phyloP scores from a whole-genome alignment of 179 eudicot species.

The Nepenthes alata region DNA sequence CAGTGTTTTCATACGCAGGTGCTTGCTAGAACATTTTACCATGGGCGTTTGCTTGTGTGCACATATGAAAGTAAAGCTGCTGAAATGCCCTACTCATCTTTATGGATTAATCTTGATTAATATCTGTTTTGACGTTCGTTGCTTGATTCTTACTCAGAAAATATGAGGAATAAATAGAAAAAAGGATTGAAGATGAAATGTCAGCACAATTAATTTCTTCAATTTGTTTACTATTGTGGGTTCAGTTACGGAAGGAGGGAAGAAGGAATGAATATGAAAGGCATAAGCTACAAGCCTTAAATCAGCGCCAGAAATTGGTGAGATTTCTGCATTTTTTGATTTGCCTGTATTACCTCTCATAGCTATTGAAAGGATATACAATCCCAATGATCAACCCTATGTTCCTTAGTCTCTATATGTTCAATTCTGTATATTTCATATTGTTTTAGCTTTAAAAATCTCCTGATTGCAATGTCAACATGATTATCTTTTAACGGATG shows the following conservation, averaged over 20 bases:
- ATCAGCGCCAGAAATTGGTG: constrained; percentile 98
- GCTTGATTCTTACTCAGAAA: too few relatives aligned
- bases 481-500: too few relatives aligned
- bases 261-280: constrained; percentile 95
- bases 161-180: neutral
- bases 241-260: constrained; percentile 88
- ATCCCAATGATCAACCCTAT: too few relatives aligned
- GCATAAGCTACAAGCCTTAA: constrained; percentile 89
- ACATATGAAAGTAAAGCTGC: neutral
- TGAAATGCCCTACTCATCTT: neutral
- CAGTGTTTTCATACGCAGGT: neutral
- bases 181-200: neutral
- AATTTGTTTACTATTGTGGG: neutral
- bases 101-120: neutral
- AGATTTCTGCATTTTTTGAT: constrained; percentile 10
- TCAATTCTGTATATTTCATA: too few relatives aligned
- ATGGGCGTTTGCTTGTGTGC: neutral
- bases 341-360: neutral
- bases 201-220: neutral
- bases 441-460: too few relatives aligned
- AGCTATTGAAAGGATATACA: too few relatives aligned
- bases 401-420: too few relatives aligned
- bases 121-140: neutral
- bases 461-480: too few relatives aligned
- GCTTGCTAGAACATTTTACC: neutral